Evolutionary conservation across 2,329 filamentous ascomycete species (phyloP).

Genomic region (Fusarium chuoi): DNA sequence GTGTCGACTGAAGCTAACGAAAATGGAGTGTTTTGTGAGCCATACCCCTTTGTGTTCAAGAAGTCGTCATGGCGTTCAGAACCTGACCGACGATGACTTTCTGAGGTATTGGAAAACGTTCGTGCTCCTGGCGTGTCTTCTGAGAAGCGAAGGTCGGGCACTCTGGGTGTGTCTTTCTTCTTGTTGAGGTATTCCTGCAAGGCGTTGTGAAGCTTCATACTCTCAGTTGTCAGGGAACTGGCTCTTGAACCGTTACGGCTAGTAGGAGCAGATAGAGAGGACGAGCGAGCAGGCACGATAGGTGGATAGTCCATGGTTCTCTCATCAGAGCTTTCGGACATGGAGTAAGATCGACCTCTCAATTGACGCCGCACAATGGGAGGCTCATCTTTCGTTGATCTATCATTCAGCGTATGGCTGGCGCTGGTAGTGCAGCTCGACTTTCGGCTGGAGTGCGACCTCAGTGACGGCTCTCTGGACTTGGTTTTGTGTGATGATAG

Average conservation of each 20-base stretch:
- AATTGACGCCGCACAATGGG: slow-evolving; percentile 56
- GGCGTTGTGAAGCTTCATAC: slow-evolving; percentile 65
- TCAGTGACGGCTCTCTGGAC: slow-evolving; percentile 64
- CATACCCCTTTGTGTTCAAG: slow-evolving; percentile 62
- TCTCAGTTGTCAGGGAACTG: slow-evolving; percentile 68
- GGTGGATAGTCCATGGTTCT: slow-evolving; percentile 71
- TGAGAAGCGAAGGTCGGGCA: slow-evolving; percentile 30
- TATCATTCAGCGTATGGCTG: slow-evolving; percentile 58
- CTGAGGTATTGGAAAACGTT: slow-evolving; percentile 38
- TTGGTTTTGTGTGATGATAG: slow-evolving; percentile 64
- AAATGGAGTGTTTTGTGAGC: slow-evolving; percentile 69
- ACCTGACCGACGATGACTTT: slow-evolving; percentile 50
- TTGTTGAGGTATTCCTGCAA: slow-evolving; percentile 43
- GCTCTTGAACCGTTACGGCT: slow-evolving; percentile 66
- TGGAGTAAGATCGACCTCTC: slow-evolving; percentile 56
- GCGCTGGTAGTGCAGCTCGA: slow-evolving; percentile 65
- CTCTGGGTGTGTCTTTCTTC: slow-evolving; percentile 17
- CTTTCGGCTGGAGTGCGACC: slow-evolving; percentile 69
- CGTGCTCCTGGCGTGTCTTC: slow-evolving; percentile 11
- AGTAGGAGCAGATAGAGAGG: slow-evolving; percentile 71
- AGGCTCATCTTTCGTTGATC: slow-evolving; percentile 54
- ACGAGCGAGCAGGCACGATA: slow-evolving; percentile 64
- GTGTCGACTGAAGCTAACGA: slow-evolving; percentile 71
- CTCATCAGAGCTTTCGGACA: slow-evolving; percentile 62
- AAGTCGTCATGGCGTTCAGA: slow-evolving; percentile 65